Percentiles rank a stretch among this genome's conserved stretches.
Conservation (phyloP, 1,284 basidiomycete genomes). For the Cystobasidium pallidum region DNA sequence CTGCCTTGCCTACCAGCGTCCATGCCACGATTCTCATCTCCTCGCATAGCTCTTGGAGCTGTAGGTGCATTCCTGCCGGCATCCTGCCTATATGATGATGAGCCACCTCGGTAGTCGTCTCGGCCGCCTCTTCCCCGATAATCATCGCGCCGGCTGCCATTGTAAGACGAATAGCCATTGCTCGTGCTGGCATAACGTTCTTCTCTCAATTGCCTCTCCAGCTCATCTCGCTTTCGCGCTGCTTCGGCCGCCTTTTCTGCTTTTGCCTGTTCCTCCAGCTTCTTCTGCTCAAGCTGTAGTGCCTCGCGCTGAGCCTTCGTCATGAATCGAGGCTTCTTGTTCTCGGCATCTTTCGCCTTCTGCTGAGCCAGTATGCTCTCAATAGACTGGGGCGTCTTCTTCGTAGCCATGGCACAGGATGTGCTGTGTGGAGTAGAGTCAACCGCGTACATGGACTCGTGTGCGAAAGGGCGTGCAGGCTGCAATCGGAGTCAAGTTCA, state of each 20-base stretch:
- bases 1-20: conserved; percentile 25
- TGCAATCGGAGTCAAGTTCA: not conserved
- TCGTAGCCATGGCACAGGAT: not conserved
- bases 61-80: conserved; percentile 8
- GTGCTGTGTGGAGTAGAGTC: not conserved
- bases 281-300: conserved; percentile 80
- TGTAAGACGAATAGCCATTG: conserved; percentile 22
- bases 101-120: conserved; percentile 12
- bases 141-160: conserved; percentile 32
- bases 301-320: conserved; percentile 85
- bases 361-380: conserved; percentile 73
- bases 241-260: conserved; percentile 66
- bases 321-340: conserved; percentile 80
- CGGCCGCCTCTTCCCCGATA: conserved; percentile 34
- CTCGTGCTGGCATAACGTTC: conserved; percentile 58
- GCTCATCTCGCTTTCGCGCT: conserved; percentile 65
- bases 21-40: conserved; percentile 9
- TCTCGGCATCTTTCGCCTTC: conserved; percentile 80
- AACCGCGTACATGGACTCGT: not conserved
- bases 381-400: conserved; percentile 36
- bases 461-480: not conserved
- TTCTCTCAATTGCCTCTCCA: conserved; percentile 73
- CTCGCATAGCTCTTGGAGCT: conserved; percentile 35
- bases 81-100: conserved; percentile 15
- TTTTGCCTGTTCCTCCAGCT: conserved; percentile 66